Percentiles rank a stretch among this genome's conserved stretches.
phyloP scores from a whole-genome alignment of 176 grass and related monocot species.

The Saccharum spontaneum region DNA sequence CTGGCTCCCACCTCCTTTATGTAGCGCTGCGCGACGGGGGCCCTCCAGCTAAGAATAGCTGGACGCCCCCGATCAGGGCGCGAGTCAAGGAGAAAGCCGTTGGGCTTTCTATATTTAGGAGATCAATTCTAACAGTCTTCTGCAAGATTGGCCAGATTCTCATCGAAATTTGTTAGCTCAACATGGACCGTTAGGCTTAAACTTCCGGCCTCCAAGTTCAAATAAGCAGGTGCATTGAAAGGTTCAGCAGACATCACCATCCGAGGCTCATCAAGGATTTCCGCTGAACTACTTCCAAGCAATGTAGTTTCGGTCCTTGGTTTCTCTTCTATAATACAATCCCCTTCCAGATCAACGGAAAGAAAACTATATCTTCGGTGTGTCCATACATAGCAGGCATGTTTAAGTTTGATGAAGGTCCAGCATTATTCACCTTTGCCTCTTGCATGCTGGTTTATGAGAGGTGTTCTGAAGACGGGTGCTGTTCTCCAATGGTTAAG shows the following conservation, averaged over 20 bases:
- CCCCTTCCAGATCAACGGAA: constrained; percentile 55
- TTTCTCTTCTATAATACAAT: constrained; percentile 72
- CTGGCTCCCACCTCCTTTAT: too few relatives aligned
- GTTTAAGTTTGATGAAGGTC: constrained; percentile 7
- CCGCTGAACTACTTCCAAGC: constrained; percentile 29
- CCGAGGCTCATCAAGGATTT: constrained; percentile 29
- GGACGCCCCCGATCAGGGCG: too few relatives aligned
- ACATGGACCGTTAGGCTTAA: constrained; percentile 22
- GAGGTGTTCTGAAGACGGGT: constrained; percentile 45
- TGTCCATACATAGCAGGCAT: constrained; percentile 16
- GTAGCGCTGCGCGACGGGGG: too few relatives aligned
- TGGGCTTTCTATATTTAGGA: too few relatives aligned
- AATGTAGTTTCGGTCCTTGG: constrained; percentile 23
- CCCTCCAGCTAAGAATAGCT: too few relatives aligned
- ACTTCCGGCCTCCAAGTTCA: constrained; percentile 28
- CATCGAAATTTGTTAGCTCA: constrained; percentile 34
- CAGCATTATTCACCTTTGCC: constrained; percentile 26
- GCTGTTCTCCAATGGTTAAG: constrained; percentile 72
- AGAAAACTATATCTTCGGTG: constrained; percentile 45
- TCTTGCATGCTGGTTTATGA: constrained; percentile 33
- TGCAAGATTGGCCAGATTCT: constrained; percentile 19
- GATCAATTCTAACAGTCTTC: too few relatives aligned
- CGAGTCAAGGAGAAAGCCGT: too few relatives aligned
- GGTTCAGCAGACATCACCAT: constrained; percentile 42
- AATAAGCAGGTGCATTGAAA: constrained; percentile 33